Evolutionary conservation across 2,329 filamentous ascomycete genomes (phyloP).

Genomic region (Clonostachys rhizophaga): DNA sequence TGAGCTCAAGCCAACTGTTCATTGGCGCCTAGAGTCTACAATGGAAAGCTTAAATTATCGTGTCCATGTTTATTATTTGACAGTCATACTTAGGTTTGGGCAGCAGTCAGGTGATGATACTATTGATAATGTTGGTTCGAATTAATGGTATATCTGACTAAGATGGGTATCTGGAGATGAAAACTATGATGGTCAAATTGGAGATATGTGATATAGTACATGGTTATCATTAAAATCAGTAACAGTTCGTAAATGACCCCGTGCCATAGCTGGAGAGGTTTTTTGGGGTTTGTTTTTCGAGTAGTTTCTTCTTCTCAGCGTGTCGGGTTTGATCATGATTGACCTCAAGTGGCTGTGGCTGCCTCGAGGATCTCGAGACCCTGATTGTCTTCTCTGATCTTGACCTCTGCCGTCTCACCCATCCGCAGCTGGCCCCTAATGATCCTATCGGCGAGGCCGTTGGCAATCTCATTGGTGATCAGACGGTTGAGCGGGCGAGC

Average conservation of each 20-base stretch:
- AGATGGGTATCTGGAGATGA: too few relatives aligned
- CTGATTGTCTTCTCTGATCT: slow-evolving; percentile 57
- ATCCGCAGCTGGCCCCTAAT: slow-evolving; percentile 77
- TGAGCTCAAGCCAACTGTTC: too few relatives aligned
- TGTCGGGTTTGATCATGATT: not conserved
- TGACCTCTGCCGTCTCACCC: slow-evolving; percentile 69
- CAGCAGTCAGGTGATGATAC: too few relatives aligned
- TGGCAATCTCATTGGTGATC: slow-evolving; percentile 86
- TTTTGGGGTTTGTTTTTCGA: not conserved
- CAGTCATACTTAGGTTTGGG: too few relatives aligned
- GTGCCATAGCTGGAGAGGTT: not conserved
- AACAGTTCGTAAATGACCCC: not conserved
- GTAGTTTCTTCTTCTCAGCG: not conserved
- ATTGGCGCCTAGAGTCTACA: too few relatives aligned
- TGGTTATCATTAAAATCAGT: too few relatives aligned
- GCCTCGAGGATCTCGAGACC: slow-evolving; percentile 45
- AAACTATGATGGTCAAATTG: too few relatives aligned
- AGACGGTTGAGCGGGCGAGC: slow-evolving; percentile 87
- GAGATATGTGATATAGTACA: too few relatives aligned
- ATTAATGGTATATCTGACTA: too few relatives aligned
- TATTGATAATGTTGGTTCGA: too few relatives aligned
- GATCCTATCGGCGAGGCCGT: slow-evolving; percentile 84
- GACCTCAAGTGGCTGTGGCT: not conserved
- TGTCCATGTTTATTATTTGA: too few relatives aligned
- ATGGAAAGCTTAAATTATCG: too few relatives aligned